Percentiles rank a stretch among this genome's conserved stretches.
These are phyloP conservation scores for Rhizophagus sp. DNA, from an alignment of 192 early-diverging fungal genomes.

Conservation along the genomic window DNA sequence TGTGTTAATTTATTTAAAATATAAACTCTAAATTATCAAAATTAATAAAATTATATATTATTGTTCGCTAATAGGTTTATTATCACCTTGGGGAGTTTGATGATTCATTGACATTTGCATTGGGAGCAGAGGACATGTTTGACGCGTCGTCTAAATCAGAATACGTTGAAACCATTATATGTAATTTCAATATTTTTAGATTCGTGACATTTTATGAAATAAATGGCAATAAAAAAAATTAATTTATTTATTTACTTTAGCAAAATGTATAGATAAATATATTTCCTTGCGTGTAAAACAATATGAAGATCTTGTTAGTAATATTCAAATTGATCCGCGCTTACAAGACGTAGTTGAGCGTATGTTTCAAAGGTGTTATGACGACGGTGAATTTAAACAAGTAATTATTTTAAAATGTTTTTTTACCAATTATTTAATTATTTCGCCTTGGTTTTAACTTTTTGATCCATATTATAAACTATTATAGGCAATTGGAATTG, in stretches of 20 bases:
- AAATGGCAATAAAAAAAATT: background rate
- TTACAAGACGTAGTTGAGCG: constrained; percentile 90
- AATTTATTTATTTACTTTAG: constrained; percentile 40
- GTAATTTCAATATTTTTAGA: constrained; percentile 49
- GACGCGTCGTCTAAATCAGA: constrained; percentile 78
- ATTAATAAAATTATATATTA: background rate
- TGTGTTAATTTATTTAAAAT: background rate
- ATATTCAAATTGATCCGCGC: constrained; percentile 67
- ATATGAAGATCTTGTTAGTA: constrained; percentile 39
- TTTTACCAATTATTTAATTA: background rate
- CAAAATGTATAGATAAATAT: constrained; percentile 94
- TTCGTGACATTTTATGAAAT: background rate
- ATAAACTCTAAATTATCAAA: background rate
- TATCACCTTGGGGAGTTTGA: constrained; percentile 96
- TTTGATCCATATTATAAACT: background rate
- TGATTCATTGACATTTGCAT: constrained; percentile 93
- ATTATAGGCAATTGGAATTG: constrained; percentile 87
- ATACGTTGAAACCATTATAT: constrained; percentile 94
- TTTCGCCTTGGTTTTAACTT: background rate
- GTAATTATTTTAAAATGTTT: constrained; percentile 28
- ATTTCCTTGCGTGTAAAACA: constrained; percentile 69
- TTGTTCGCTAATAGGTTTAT: constrained; percentile 68
- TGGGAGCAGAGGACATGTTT: constrained; percentile 91
- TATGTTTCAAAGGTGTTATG: constrained; percentile 93
- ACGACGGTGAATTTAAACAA: constrained; percentile 83